phyloP scores from a whole-genome alignment of 768 basidiomycete genomes.

The Gloeopeniophorella convolvens region DNA sequence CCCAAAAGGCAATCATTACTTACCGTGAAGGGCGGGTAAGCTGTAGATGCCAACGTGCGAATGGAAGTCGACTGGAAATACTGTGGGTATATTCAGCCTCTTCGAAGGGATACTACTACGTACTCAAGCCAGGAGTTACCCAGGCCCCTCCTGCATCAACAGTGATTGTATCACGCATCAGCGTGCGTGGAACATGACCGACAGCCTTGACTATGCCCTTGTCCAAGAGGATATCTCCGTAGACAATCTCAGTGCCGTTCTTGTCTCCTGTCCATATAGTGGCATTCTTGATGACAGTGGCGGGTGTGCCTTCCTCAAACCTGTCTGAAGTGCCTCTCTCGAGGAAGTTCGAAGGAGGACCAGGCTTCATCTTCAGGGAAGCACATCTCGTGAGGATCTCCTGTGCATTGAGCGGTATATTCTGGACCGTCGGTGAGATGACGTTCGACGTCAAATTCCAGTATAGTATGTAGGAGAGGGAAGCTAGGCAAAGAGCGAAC shows the following conservation, averaged over 20 bases:
- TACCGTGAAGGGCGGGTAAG: constrained; percentile 43
- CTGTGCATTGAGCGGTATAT: constrained; percentile 23
- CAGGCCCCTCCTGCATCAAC: constrained; percentile 57
- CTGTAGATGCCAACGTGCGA: constrained; percentile 75
- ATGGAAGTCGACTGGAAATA: constrained; percentile 32
- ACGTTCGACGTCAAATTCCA: constrained; percentile 2
- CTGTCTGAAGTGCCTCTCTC: constrained; percentile 46
- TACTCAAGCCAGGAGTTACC: constrained; percentile 63
- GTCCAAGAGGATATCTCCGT: constrained; percentile 63
- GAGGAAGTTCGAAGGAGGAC: constrained; percentile 28
- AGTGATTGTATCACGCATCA: constrained; percentile 37
- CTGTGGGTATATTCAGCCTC: constrained; percentile 7
- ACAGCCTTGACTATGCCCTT: constrained; percentile 55
- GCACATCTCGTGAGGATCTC: constrained; percentile 30
- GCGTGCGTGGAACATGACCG: constrained; percentile 38
- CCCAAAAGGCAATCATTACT: constrained; percentile 25
- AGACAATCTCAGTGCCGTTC: constrained; percentile 47
- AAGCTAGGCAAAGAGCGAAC: constrained; percentile 1
- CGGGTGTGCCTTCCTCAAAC: constrained; percentile 56
- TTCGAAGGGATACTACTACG: constrained; percentile 15
- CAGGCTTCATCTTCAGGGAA: constrained; percentile 24
- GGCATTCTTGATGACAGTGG: constrained; percentile 67
- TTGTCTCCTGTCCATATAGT: constrained; percentile 57
- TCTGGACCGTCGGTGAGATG: constrained; percentile 1
- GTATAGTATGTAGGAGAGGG: constrained; percentile 6